Evolutionary conservation across 164 flowering plant genomes (phyloP).

Genomic region (Aristolochia californica): DNA sequence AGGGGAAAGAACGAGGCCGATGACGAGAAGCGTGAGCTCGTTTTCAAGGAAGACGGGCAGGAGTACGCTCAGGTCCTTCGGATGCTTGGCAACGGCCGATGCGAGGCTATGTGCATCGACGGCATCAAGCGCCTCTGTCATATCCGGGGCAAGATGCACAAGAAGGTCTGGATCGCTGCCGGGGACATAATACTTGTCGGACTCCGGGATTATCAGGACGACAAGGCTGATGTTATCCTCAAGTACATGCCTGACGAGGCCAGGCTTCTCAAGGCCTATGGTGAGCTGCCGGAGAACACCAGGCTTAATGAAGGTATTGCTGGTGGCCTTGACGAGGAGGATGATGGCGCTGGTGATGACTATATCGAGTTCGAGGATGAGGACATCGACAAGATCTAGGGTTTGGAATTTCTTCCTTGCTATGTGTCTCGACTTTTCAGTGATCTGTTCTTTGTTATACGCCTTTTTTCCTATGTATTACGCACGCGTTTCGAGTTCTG

Average conservation of each 20-base stretch:
- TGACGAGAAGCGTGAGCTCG: slow-evolving; percentile 24
- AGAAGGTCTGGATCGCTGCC: slow-evolving; percentile 26
- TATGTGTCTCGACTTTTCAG: background rate
- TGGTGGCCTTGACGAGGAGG: slow-evolving; percentile 18
- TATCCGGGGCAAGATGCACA: slow-evolving; percentile 24
- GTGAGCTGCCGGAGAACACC: slow-evolving; percentile 21
- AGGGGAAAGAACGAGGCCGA: slow-evolving; percentile 28
- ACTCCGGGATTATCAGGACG: slow-evolving; percentile 23
- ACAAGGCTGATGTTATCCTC: slow-evolving; percentile 22
- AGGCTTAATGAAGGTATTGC: slow-evolving; percentile 20
- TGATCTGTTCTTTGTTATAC: background rate
- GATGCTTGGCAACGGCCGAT: slow-evolving; percentile 49
- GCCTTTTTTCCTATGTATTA: background rate
- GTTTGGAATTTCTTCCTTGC: background rate
- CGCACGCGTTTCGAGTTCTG: background rate
- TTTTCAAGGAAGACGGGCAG: slow-evolving; percentile 24
- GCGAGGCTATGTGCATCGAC: slow-evolving; percentile 50
- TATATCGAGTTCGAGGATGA: slow-evolving; percentile 23
- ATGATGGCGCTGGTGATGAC: slow-evolving; percentile 13
- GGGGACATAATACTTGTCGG: slow-evolving; percentile 23
- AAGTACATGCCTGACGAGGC: slow-evolving; percentile 27
- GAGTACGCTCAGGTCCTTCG: slow-evolving; percentile 25
- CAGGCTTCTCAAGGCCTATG: slow-evolving; percentile 18
- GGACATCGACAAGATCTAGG: slow-evolving; percentile 22
- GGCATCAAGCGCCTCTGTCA: slow-evolving; percentile 22